Evolutionary conservation across 768 basidiomycete species (phyloP), one percentile per base, ranked within the genome.

Genomic region (Termitomyces sp.): DNA sequence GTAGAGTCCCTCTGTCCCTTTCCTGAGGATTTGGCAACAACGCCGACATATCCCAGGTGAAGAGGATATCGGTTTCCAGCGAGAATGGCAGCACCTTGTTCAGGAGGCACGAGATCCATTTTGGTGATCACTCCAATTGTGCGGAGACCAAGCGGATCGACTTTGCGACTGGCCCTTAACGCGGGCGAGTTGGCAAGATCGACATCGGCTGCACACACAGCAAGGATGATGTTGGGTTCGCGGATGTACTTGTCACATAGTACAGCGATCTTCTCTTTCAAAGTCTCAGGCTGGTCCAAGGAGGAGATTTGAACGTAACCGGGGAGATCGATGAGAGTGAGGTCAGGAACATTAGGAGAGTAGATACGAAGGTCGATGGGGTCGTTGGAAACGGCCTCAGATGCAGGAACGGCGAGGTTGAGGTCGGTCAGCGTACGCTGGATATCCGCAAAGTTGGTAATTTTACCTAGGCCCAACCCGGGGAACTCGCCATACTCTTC

Each of bases 141-240:
- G 25, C 97, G 85, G 54, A 95, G 76, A 16, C 97, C 97, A 16
- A 99, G 77, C 3, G 96, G 96, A 67, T 99, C 97, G 4, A 98
- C 92, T 61, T 90, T 89, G 41, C 95, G 81, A 70, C 93, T 95
- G 0, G 97, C 95, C 49, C 94, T 81, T 49, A 99, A 76, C 0
- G 97, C 97, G 7, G 97, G 95, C 0, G 95, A 97, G 71, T 99
- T 99, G 59, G 97, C 97, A 12, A 99, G 81, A 75, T 99, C 97
- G 54, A 99, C 97, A 69, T 99, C 95, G 8, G 97, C 97, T 8
- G 97, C 92, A 68, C 97, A 99, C 17, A 99, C 92, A 5, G 97
- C 96, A n/a, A 99, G 83, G 64, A 98, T 90, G 71, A 99, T 94
- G 71, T 99, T 99, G n/a, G 97, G 96, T 69, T 98, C 94, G n/a